Conservation (phyloP, 306 rosid species). For the Acacia crassicarpa region DNA sequence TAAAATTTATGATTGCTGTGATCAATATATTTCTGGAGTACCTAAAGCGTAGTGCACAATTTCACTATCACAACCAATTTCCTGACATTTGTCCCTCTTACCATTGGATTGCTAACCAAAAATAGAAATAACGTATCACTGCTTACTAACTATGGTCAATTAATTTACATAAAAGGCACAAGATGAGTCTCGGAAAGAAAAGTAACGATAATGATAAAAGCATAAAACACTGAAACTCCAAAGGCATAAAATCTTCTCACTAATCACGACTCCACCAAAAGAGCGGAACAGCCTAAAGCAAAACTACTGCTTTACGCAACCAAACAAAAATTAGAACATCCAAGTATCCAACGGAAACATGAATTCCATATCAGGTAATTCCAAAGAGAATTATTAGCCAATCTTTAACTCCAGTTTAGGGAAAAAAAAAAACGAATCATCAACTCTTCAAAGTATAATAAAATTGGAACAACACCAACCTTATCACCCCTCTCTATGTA, state of each 20-base stretch:
- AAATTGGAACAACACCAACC: not conserved
- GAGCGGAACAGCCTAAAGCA: not conserved
- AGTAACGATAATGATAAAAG: not conserved
- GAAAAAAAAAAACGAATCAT: not conserved
- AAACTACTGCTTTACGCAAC: conserved; percentile 4
- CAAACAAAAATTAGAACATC: conserved; percentile 26
- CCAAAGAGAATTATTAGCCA: not conserved
- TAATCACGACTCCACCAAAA: not conserved
- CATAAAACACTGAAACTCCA: not conserved
- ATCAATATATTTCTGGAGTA: not conserved
- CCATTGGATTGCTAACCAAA: not conserved
- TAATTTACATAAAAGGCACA: not conserved
- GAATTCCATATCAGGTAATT: conserved; percentile 2
- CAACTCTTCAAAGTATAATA: not conserved
- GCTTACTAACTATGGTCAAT: not conserved
- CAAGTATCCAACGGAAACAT: conserved; percentile 4
- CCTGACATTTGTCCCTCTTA: not conserved
- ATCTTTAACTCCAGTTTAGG: not conserved
- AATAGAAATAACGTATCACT: not conserved
- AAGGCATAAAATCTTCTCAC: not conserved
- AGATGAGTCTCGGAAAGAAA: not conserved
- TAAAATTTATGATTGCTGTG: not conserved
- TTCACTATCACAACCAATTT: not conserved
- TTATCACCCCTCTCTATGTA: conserved; percentile 17
- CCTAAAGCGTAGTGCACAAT: not conserved